phyloP scores from a whole-genome alignment of 495 filamentous ascomycete genomes.

The Pyrenula massariospora region DNA sequence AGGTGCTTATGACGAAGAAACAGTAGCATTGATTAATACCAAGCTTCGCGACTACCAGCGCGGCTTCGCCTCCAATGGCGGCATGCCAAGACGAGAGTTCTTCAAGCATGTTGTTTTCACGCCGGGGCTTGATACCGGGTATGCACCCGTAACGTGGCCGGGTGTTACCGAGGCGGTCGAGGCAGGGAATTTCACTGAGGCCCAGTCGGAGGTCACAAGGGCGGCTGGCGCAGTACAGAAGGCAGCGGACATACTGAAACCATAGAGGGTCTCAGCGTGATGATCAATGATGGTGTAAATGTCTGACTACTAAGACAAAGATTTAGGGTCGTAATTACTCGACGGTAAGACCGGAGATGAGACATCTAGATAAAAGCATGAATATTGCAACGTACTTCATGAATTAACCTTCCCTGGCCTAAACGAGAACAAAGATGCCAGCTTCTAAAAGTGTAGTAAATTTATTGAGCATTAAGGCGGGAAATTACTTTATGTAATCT shows the following conservation, averaged over 20 bases:
- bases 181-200: slow-evolving; percentile 10
- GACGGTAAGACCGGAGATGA: no score
- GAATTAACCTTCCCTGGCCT: no score
- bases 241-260: slow-evolving; percentile 13
- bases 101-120: slow-evolving; percentile 18
- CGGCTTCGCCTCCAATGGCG: slow-evolving; percentile 16
- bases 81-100: slow-evolving; percentile 16
- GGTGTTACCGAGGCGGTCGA: slow-evolving; percentile 18
- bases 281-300: no score
- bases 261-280: no score
- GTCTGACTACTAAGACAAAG: no score
- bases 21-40: slow-evolving; percentile 7
- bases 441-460: no score
- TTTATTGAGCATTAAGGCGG: no score
- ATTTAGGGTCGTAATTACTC: no score
- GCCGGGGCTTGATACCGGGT: slow-evolving; percentile 20
- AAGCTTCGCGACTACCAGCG: slow-evolving; percentile 16
- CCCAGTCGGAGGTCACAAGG: slow-evolving; percentile 15
- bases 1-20: not conserved
- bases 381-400: no score
- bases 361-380: no score
- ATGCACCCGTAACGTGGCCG: slow-evolving; percentile 16
- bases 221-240: slow-evolving; percentile 15
- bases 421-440: no score
- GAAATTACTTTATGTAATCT: no score